phyloP scores from a whole-genome alignment of 192 early-diverging fungal species.

The Coemansia sp. region DNA sequence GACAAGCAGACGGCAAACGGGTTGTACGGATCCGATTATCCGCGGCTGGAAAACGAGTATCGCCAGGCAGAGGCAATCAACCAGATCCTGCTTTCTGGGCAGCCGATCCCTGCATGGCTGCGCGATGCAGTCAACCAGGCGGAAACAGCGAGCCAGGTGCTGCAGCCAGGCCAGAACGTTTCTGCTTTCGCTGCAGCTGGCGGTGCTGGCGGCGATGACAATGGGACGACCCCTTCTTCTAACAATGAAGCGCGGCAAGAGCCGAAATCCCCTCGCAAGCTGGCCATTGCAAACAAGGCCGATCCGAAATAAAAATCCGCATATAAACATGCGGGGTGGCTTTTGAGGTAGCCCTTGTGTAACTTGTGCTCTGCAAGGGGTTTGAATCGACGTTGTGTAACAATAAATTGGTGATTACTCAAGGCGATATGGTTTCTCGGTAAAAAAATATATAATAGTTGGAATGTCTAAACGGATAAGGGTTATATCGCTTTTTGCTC shows the following conservation, averaged over 20 bases:
- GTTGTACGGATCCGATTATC: constrained; percentile 41
- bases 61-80: constrained; percentile 52
- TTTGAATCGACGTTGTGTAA: too few species aligned
- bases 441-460: too few species aligned
- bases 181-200: too few species aligned
- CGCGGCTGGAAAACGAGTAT: constrained; percentile 43
- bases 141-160: constrained; percentile 5
- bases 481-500: not conserved
- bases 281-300: constrained; percentile 20
- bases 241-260: not conserved
- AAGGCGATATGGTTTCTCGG: too few species aligned
- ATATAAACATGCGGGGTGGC: too few species aligned
- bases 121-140: constrained; percentile 47
- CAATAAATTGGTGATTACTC: too few species aligned
- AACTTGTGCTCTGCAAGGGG: too few species aligned
- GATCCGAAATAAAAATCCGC: not conserved
- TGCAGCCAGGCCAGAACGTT: too few species aligned
- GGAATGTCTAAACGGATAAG: not conserved
- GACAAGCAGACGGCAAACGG: constrained; percentile 9
- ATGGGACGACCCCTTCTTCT: too few species aligned
- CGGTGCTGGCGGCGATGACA: too few species aligned
- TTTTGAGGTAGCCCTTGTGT: too few species aligned
- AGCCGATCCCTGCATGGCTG: constrained; percentile 50
- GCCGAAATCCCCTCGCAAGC: constrained; percentile 1
- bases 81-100: constrained; percentile 45